Evolutionary conservation across 2,329 filamentous ascomycete genomes (phyloP).

Genomic region (Pseudogymnoascus sp.): DNA sequence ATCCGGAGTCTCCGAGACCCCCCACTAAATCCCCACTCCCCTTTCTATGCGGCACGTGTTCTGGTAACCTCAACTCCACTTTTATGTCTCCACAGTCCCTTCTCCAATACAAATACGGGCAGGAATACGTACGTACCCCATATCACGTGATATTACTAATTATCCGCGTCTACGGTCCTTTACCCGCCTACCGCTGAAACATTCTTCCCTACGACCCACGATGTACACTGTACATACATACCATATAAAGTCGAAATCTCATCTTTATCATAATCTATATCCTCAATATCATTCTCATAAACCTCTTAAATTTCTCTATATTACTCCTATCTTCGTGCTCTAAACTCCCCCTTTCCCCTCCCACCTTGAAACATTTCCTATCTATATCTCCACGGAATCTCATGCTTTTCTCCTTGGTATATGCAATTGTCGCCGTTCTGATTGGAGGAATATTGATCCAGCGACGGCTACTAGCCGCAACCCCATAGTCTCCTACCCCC

Average conservation of each 20-base stretch:
- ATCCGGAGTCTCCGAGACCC: neutral
- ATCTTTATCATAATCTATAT: neutral
- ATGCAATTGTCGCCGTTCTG: neutral
- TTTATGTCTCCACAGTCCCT: neutral
- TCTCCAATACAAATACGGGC: neutral
- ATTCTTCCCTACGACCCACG: neutral
- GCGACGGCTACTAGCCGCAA: neutral
- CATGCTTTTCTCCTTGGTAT: neutral
- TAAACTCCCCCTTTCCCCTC: neutral
- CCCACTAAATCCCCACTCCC: neutral
- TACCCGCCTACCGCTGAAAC: neutral
- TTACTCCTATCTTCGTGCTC: neutral
- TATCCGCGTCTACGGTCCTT: neutral
- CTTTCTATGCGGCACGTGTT: neutral
- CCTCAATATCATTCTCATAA: neutral
- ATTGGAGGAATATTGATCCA: neutral
- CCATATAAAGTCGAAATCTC: neutral
- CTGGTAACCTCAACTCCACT: neutral
- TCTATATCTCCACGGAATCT: constrained; percentile 3
- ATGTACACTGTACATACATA: neutral
- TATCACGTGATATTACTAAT: neutral
- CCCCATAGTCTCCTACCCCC: neutral
- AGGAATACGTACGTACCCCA: neutral
- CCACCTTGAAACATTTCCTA: neutral
- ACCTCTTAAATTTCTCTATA: neutral